A percentile compares a stretch with the other conserved stretches of the same genome.
These are phyloP conservation scores for Hirschfeldia incana DNA, from an alignment of 345 rosid genomes.

Conservation along the genomic window DNA sequence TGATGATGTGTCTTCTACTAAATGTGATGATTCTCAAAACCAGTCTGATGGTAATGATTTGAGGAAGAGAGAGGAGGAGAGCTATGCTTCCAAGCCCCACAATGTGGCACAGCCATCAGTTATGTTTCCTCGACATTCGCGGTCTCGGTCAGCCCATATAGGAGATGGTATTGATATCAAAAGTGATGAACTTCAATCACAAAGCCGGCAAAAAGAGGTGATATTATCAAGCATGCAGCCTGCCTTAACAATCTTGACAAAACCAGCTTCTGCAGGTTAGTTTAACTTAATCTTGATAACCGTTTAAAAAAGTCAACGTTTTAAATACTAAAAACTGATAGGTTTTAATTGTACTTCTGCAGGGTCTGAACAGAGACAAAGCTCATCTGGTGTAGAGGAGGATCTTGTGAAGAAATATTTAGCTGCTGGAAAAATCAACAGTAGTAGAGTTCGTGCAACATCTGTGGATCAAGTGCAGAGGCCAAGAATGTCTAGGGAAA, in stretches of 20 bases:
- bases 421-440: constrained; percentile 42
- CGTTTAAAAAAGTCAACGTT: background rate
- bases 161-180: constrained; percentile 18
- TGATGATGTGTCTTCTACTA: constrained; percentile 59
- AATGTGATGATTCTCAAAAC: constrained; percentile 49
- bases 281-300: background rate
- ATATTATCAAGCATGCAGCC: constrained; percentile 41
- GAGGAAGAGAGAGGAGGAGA: constrained; percentile 58
- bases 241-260: constrained; percentile 47
- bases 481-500: constrained; percentile 66
- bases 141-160: constrained; percentile 62
- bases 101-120: constrained; percentile 22
- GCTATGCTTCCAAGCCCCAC: constrained; percentile 40
- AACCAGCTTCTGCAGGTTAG: constrained; percentile 45
- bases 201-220: constrained; percentile 45
- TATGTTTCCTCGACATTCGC: constrained; percentile 50
- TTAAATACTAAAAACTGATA: background rate
- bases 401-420: constrained; percentile 43
- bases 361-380: constrained; percentile 55
- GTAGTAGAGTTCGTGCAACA: constrained; percentile 28
- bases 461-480: constrained; percentile 60
- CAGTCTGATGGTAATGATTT: constrained; percentile 41
- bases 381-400: constrained; percentile 49
- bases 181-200: constrained; percentile 45
- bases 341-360: background rate